Conservation (phyloP, 352 stramenopile genomes). For the Phytophthora fragariaefolia region DNA sequence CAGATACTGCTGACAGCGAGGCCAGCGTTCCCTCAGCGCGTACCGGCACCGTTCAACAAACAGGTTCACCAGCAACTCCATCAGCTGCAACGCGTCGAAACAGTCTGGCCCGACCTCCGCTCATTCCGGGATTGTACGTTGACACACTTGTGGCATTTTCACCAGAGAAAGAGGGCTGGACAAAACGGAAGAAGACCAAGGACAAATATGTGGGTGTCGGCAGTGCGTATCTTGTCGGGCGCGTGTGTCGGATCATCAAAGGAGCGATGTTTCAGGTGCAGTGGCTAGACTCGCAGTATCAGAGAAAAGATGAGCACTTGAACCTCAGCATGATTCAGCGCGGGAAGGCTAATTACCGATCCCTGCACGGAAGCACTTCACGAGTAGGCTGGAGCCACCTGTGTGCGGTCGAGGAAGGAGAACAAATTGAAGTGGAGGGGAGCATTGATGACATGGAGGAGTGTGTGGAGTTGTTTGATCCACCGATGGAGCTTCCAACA, state of each 20-base stretch:
- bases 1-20: too few species aligned
- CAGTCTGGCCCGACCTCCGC: constrained; percentile 2
- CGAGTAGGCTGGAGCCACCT: constrained; percentile 3
- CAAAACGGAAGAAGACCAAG: constrained; percentile 5
- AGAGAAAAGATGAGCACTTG: not conserved
- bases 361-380: constrained; percentile 3
- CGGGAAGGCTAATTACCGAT: constrained; percentile 10
- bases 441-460: constrained; percentile 13
- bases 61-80: too few species aligned
- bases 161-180: constrained; percentile 16
- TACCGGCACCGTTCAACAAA: too few species aligned
- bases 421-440: not conserved
- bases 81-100: not conserved
- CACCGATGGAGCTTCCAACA: constrained; percentile 2
- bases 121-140: constrained; percentile 10
- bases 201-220: constrained; percentile 2
- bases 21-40: too few species aligned
- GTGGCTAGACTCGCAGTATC: constrained; percentile 18
- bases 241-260: not conserved
- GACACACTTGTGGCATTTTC: constrained; percentile 15
- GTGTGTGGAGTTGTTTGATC: constrained; percentile 1
- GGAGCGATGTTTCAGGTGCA: constrained; percentile 14
- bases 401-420: constrained; percentile 2
- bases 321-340: not conserved
- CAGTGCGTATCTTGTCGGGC: not conserved